Conservation (phyloP, 768 basidiomycete genomes). For the Collybiopsis luxurians region DNA sequence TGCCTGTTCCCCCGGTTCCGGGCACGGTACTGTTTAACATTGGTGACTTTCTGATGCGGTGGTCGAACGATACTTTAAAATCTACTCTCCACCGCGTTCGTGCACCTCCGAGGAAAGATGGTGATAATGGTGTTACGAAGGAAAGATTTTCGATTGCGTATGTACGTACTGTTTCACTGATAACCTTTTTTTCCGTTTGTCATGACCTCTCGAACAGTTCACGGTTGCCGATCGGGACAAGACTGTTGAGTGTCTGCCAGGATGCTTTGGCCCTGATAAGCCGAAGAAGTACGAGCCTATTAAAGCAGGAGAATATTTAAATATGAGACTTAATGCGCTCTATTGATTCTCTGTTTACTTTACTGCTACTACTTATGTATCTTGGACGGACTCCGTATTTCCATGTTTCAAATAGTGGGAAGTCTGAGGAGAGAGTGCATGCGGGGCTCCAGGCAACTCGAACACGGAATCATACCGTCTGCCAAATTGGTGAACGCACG, state of each 20-base stretch:
- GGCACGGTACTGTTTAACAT: conserved; percentile 33
- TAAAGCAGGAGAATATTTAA: conserved; percentile 20
- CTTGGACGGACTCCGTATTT: no score
- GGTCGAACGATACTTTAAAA: conserved; percentile 28
- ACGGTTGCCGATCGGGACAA: conserved; percentile 22
- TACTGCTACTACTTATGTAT: no score
- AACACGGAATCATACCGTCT: no score
- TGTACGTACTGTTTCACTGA: conserved; percentile 18
- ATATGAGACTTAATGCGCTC: conserved; percentile 14
- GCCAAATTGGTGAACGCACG: no score
- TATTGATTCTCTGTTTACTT: no score
- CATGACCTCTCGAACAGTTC: conserved; percentile 18
- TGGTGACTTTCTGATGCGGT: conserved; percentile 32
- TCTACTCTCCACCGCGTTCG: conserved; percentile 34
- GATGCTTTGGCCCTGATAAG: conserved; percentile 28
- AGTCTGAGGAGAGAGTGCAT: no score
- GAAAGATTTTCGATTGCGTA: conserved; percentile 46
- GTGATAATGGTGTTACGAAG: conserved; percentile 24
- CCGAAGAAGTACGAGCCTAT: conserved; percentile 40
- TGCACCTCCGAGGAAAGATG: conserved; percentile 19
- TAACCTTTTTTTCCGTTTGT: not conserved
- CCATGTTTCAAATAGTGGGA: no score
- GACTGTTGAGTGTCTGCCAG: conserved; percentile 35
- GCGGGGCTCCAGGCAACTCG: no score
- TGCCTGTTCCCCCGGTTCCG: conserved; percentile 22